Percentiles rank a stretch among this genome's conserved stretches.
These are phyloP conservation scores for Fusarium vanettenii DNA, from an alignment of 2,329 filamentous ascomycete genomes.

Conservation along the genomic window DNA sequence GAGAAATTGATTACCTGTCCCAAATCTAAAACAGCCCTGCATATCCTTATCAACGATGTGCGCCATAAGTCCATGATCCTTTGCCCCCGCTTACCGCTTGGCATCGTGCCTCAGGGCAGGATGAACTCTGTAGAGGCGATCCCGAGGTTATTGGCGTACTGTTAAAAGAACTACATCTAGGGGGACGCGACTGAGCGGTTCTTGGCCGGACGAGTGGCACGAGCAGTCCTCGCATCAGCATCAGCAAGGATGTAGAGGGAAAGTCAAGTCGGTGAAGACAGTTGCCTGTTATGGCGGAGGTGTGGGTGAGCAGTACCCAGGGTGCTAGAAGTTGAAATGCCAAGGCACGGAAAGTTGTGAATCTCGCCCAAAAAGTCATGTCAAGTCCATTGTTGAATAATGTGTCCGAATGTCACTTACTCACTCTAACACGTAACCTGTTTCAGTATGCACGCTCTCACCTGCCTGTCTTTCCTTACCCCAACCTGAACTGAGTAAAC, in stretches of 20 bases:
- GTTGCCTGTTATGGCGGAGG: neutral
- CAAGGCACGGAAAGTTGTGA: neutral
- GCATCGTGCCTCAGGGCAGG: too few relatives aligned
- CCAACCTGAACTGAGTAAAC: neutral
- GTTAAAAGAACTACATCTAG: too few relatives aligned
- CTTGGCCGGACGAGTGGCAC: too few relatives aligned
- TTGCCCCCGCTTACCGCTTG: too few relatives aligned
- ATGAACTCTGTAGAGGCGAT: too few relatives aligned
- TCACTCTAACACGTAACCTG: neutral
- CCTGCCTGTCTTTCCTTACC: neutral
- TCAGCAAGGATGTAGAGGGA: neutral
- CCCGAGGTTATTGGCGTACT: too few relatives aligned
- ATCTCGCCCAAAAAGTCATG: neutral
- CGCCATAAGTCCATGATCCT: too few relatives aligned
- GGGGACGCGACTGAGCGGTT: too few relatives aligned
- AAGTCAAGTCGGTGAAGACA: neutral
- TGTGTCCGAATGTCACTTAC: neutral
- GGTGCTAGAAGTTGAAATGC: neutral
- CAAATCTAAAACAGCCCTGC: too few relatives aligned
- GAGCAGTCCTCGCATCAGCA: neutral
- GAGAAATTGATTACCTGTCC: too few relatives aligned
- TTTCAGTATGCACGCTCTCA: neutral
- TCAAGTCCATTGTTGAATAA: neutral
- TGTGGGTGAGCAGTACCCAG: neutral
- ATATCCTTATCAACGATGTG: too few relatives aligned